Evolutionary conservation across 2,329 filamentous ascomycete species (phyloP).

Genomic region (Aspergillus transmontanensis): DNA sequence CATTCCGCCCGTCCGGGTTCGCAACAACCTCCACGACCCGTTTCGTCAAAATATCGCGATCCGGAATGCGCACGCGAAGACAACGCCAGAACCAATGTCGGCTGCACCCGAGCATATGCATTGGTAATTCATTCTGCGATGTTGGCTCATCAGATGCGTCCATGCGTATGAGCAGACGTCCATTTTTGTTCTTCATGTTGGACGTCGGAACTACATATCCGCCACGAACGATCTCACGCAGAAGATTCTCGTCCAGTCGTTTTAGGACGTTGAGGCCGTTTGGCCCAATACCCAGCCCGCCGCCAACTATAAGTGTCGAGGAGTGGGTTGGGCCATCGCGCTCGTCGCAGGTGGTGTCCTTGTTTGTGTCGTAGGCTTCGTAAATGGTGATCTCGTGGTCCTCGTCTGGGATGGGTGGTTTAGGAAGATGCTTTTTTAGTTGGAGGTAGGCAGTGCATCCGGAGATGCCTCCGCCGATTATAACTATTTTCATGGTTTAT

Average conservation of each 20-base stretch:
- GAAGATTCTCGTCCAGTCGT: conserved; percentile 39
- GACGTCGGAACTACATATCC: conserved; percentile 39
- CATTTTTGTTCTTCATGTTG: conserved; percentile 39
- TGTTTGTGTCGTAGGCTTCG: conserved; percentile 42
- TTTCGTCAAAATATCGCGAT: conserved; percentile 36
- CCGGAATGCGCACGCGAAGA: conserved; percentile 39
- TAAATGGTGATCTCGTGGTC: conserved; percentile 41
- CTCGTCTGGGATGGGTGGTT: conserved; percentile 6
- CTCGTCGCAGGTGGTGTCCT: conserved; percentile 24
- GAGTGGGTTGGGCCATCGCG: conserved; percentile 29
- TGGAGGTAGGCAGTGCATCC: conserved; percentile 44
- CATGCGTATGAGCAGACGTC: conserved; percentile 34
- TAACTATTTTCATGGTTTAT: conserved; percentile 43
- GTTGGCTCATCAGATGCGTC: conserved; percentile 13
- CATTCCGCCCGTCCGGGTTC: conserved; percentile 25
- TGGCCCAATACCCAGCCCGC: conserved; percentile 40
- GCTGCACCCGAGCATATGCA: conserved; percentile 39
- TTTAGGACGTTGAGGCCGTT: conserved; percentile 45
- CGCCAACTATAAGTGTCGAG: conserved; percentile 40
- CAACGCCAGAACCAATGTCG: conserved; percentile 43
- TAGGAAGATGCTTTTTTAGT: conserved; percentile 43
- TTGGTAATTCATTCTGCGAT: conserved; percentile 12
- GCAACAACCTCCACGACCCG: conserved; percentile 33
- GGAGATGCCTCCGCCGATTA: conserved; percentile 47
- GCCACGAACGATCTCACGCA: conserved; percentile 33